Base-by-base conservation (phyloP, 78 protist genomes). In the slime mould (Dictyostelium discoideum) region DNA sequence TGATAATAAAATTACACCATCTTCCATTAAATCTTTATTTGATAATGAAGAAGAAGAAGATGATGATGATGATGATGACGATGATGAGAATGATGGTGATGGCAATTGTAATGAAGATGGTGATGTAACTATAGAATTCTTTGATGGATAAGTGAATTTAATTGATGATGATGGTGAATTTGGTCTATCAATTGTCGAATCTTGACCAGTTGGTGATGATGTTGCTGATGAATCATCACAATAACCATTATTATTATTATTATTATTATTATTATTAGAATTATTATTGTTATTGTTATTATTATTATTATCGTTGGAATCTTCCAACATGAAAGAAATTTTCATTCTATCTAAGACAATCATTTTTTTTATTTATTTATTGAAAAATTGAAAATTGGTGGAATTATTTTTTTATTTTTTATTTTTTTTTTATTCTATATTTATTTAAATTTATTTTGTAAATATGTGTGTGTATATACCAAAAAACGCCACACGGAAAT, bases 281-380 rank as follows among this genome's bases (percentile, higher is more conserved):
- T 7, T 11, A 22, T 67, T 24, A 22, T 67, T 67, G 37, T 67
- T 24, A 22, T 67, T 67, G 37, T 73, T 73, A 6, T 6, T 13
- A 73, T 8, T 32, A 13, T 29, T 44, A 44, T n/a, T 16, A 22
- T 79, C 22, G 14, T n/a, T 18, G 11, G 50, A 72, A 3, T 26
- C 85, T 18, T 54, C 42, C 37, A 87, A 18, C 93, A 87, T 76
- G 37, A 50, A 87, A 39, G 42, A 85, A 87, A 87, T 87, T 63
- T 63, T 87, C 93, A 87, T 87, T 87, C 93, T 40, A 13, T 87
- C 93, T 20, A 78, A 67, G 37, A 87, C 85, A 85, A 87, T 39
- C 86, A 79, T 87, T 67, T n/a, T 67, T 24, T 67, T n/a, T n/a
- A 7, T 16, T 22, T 67, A 8, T 16, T 67, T 67, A 2, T 67